phyloP scores from a whole-genome alignment of 169 alveolate species.

The Perkinsus chesapeaki region DNA sequence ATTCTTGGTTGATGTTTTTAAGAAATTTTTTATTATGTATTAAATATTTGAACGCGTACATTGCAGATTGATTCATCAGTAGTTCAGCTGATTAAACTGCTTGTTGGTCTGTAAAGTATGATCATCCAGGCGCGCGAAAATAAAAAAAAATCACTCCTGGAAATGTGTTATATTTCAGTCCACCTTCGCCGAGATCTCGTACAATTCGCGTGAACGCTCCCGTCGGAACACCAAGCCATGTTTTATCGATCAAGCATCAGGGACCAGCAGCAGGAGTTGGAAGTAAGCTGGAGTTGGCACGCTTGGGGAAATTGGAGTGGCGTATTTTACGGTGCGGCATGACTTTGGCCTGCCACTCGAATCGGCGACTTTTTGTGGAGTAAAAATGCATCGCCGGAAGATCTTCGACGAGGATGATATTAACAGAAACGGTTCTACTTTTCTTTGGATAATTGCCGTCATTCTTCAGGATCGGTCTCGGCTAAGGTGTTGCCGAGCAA shows the following conservation, averaged over 20 bases:
- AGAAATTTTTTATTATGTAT: too few relatives aligned
- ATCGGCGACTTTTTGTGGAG: too few relatives aligned
- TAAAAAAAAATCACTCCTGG: not conserved
- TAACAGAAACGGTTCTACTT: too few relatives aligned
- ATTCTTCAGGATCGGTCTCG: too few relatives aligned
- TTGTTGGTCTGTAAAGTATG: not conserved
- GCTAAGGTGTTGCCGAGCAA: too few relatives aligned
- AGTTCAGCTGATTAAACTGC: not conserved
- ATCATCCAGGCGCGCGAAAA: not conserved
- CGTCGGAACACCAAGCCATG: too few relatives aligned
- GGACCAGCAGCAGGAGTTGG: not conserved
- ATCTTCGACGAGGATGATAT: too few relatives aligned
- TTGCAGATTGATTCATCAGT: too few relatives aligned
- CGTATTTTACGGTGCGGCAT: not conserved
- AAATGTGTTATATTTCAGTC: not conserved
- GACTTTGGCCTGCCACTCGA: not conserved
- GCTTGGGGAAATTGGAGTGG: not conserved
- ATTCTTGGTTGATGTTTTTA: too few relatives aligned
- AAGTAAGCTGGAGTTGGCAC: not conserved
- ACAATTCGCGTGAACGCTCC: not conserved
- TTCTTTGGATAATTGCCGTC: too few relatives aligned
- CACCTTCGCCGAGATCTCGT: not conserved
- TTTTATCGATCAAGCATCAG: not conserved
- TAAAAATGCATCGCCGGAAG: too few relatives aligned
- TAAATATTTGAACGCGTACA: too few relatives aligned